Percentiles rank a stretch among this genome's conserved stretches.
phyloP scores from a whole-genome alignment of 805 yeast genomes.

The Cyberlindnera americana region DNA sequence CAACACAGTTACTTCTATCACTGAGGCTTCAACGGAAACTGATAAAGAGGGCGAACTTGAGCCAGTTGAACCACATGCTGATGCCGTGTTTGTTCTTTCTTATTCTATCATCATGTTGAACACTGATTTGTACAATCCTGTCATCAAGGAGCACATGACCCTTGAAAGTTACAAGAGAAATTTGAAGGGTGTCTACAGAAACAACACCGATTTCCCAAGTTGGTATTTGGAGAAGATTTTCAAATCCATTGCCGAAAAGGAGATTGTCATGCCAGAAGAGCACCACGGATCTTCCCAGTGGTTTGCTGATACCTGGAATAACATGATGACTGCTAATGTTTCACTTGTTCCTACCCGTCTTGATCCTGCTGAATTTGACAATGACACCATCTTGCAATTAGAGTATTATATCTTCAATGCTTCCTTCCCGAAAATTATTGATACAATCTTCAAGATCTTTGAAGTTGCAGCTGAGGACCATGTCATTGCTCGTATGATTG shows the following conservation, averaged over 20 bases:
- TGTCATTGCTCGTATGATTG: conserved; percentile 79
- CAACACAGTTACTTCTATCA: too few relatives aligned
- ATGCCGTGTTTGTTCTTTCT: conserved; percentile 84
- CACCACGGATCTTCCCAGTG: conserved; percentile 90
- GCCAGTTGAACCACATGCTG: conserved; percentile 70
- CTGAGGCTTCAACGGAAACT: neutral
- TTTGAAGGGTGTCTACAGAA: conserved; percentile 73
- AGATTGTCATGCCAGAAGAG: conserved; percentile 97
- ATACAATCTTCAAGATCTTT: conserved; percentile 73
- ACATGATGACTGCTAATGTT: conserved; percentile 45
- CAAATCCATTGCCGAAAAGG: conserved; percentile 74
- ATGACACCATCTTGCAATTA: conserved; percentile 44
- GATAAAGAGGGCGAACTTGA: conserved; percentile 28
- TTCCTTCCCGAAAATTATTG: conserved; percentile 60
- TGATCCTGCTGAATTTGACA: conserved; percentile 19
- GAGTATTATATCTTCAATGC: conserved; percentile 70
- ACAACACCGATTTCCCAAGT: conserved; percentile 67
- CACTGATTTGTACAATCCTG: conserved; percentile 91
- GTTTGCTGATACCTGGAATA: conserved; percentile 87
- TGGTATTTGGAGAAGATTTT: conserved; percentile 85
- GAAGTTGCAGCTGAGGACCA: conserved; percentile 89
- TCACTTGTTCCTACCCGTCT: conserved; percentile 30
- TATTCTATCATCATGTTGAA: conserved; percentile 92
- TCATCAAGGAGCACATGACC: conserved; percentile 88
- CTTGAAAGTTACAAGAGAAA: conserved; percentile 77